Evolutionary conservation across 345 rosid genomes (phyloP).

Genomic region (Syzygium aromaticum): DNA sequence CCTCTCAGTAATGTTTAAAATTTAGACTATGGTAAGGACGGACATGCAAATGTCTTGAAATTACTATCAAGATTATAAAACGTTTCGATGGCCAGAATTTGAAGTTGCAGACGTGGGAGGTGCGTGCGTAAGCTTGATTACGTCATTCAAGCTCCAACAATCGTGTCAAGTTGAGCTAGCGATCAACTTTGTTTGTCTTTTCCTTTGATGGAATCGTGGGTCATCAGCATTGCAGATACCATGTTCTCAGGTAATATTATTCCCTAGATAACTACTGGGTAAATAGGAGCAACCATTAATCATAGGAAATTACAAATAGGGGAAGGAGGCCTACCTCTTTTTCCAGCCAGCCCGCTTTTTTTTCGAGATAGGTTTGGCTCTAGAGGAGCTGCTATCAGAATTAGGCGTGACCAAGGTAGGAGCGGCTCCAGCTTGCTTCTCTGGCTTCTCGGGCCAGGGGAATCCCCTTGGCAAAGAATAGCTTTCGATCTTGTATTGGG

Average conservation of each 20-base stretch:
- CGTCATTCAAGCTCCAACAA: neutral
- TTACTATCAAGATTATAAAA: neutral
- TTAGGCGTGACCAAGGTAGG: too few species aligned
- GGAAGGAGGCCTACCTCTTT: too few species aligned
- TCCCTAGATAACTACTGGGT: too few species aligned
- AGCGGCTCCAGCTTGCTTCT: too few species aligned
- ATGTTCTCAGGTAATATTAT: neutral
- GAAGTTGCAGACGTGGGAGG: neutral
- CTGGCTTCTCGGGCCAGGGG: too few species aligned
- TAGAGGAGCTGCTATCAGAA: too few species aligned
- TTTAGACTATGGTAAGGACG: neutral
- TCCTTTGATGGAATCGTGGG: neutral
- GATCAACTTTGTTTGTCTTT: neutral
- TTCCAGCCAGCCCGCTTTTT: too few species aligned
- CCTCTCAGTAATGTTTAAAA: neutral
- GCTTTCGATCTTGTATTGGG: too few species aligned
- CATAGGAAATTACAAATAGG: too few species aligned
- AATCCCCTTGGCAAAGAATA: too few species aligned
- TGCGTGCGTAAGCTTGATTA: neutral
- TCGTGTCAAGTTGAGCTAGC: neutral
- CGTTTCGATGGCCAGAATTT: neutral
- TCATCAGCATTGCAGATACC: neutral
- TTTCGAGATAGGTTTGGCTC: too few species aligned
- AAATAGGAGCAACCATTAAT: too few species aligned
- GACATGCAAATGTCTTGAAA: neutral